Percentiles rank a stretch among this genome's conserved stretches.
phyloP scores from a whole-genome alignment of 768 basidiomycete species.

The Mycena indigotica region DNA sequence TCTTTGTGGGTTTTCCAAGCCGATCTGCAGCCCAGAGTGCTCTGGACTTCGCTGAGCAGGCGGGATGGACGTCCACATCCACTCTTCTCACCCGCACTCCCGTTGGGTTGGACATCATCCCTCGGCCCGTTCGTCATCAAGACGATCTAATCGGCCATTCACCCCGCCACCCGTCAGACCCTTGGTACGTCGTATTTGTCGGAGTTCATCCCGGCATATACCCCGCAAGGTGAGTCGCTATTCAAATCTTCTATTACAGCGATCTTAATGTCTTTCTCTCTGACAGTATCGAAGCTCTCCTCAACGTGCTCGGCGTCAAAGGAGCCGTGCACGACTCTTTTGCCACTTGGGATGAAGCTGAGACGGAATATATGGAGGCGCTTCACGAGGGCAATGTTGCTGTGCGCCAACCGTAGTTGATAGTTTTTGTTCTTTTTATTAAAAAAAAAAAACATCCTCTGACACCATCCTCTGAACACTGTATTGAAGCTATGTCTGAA shows the following conservation, averaged over 20 bases:
- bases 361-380: too few species aligned
- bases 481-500: background rate
- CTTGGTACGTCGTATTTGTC: background rate
- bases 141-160: background rate
- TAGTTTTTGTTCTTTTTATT: background rate
- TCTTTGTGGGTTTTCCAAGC: background rate
- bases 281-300: background rate
- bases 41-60: background rate
- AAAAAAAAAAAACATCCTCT: background rate
- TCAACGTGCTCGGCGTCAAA: background rate
- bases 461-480: background rate
- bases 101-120: background rate
- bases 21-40: background rate
- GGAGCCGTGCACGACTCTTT: background rate
- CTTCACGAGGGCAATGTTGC: background rate
- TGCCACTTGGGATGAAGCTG: background rate
- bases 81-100: background rate
- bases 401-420: background rate
- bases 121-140: background rate
- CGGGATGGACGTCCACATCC: background rate
- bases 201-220: background rate
- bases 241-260: background rate
- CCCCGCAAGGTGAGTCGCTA: background rate
- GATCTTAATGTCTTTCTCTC: background rate
- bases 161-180: background rate